Evolutionary conservation across 179 eudicot genomes (phyloP), one percentile per base, ranked within the genome.

Genomic region (Kewa caespitosa): DNA sequence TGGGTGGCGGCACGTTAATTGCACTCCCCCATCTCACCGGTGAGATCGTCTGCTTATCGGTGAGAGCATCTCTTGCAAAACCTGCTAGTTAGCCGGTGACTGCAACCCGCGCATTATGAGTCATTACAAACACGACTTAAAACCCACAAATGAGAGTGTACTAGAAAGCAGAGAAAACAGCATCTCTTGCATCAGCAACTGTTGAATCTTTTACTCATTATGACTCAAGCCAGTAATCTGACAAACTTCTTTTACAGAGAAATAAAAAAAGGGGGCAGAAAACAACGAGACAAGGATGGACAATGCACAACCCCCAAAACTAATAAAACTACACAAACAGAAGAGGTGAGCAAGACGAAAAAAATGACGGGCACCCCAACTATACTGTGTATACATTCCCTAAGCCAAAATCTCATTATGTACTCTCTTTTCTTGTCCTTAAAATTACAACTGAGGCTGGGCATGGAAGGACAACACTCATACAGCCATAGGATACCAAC

Each of bases 391-490:
- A 80, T 72, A 81, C 84, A 81, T 61, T 72, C 85, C 87, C 78
- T 78, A 67, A 59, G 74, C 74, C 85, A 84, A 84, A 84, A 84
- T 75, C 85, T 75, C 80, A 57, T 46, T 84, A 84, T 84, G 84
- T 84, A 81, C 85, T 75, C 61, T 43, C 27, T 69, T 69, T 62
- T n/a, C n/a, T n/a, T n/a, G n/a, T n/a, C n/a, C n/a, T n/a, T 80
- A 38, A 74, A 76, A 70, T 78, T 84, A 84, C 85, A 81, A 73
- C 82, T 72, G 81, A 76, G 69, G 69, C 76, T 41, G 55, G 54
- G 80, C 27, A 50, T 43, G 33, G 67, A 66, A 72, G 70, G 68
- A 79, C 42, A 32, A 38, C 71, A 75, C 54, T 71, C 79, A 67
- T 64, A 72, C 75, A 78, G 72, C 76, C 75, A 61, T 76, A 25